Conservation (phyloP, 306 rosid genomes). For the Acacia melanoxylon region DNA sequence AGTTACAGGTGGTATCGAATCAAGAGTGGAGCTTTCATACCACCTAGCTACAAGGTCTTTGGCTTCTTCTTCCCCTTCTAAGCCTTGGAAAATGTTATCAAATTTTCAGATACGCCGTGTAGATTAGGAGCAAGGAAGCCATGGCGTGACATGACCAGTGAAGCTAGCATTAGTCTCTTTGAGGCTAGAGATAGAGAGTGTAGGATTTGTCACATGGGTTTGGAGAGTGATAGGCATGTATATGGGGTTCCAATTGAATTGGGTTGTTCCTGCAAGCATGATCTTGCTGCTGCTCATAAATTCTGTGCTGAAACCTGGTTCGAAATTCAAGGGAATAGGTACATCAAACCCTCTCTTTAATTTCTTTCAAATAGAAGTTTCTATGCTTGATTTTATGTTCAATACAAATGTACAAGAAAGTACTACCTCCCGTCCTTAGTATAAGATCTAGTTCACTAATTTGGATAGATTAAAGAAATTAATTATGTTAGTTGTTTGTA, state of each 20-base stretch:
- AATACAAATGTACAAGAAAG: background rate
- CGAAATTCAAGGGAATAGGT: conserved; percentile 88
- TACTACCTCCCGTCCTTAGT: no score
- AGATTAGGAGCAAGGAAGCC: conserved; percentile 72
- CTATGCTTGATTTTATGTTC: background rate
- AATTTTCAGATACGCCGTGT: conserved; percentile 47
- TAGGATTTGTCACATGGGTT: conserved; percentile 94
- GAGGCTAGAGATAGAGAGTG: conserved; percentile 88
- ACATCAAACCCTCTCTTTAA: conserved; percentile 31
- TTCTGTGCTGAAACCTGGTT: conserved; percentile 97
- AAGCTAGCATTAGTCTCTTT: conserved; percentile 66
- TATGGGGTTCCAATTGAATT: conserved; percentile 81
- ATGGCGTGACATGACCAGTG: conserved; percentile 54
- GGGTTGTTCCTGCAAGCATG: conserved; percentile 96
- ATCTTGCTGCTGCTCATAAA: conserved; percentile 86
- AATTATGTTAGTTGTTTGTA: no score
- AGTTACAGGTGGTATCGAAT: no score
- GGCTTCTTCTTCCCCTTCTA: conserved; percentile 30
- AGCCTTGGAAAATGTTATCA: conserved; percentile 43
- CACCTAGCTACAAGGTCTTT: no score
- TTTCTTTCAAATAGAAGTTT: background rate
- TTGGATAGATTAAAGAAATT: no score
- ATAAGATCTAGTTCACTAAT: no score
- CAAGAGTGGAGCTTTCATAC: no score
- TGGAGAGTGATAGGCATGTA: conserved; percentile 88